phyloP scores from a whole-genome alignment of 1,139 yeast species.

The Pichiaceae sp. region DNA sequence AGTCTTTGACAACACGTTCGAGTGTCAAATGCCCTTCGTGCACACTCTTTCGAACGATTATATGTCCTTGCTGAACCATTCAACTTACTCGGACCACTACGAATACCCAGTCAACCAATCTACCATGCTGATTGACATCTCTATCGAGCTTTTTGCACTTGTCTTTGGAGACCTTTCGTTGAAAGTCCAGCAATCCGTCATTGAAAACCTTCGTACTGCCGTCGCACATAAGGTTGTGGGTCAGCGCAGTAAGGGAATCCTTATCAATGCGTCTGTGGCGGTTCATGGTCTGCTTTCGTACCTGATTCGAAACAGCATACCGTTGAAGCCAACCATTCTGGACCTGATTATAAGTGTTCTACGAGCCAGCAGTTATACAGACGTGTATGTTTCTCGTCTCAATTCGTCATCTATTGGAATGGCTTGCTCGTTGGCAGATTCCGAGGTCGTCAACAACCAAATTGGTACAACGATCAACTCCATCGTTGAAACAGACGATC shows the following conservation, averaged over 20 bases:
- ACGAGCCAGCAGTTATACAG: slow-evolving; percentile 34
- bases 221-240: slow-evolving; percentile 27
- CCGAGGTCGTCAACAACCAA: slow-evolving; percentile 34
- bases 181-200: slow-evolving; percentile 76
- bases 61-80: slow-evolving; percentile 19
- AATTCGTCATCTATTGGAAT: slow-evolving; percentile 68
- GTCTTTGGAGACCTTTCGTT: slow-evolving; percentile 68
- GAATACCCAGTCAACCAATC: slow-evolving; percentile 22
- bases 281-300: slow-evolving; percentile 47
- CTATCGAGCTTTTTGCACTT: slow-evolving; percentile 67
- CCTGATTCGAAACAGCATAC: slow-evolving; percentile 19
- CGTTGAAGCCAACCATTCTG: slow-evolving; percentile 39
- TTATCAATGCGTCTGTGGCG: slow-evolving; percentile 56
- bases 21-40: slow-evolving; percentile 2
- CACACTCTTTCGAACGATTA: slow-evolving; percentile 6
- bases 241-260: slow-evolving; percentile 39
- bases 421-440: slow-evolving; percentile 33
- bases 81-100: slow-evolving; percentile 19
- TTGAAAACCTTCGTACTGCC: slow-evolving; percentile 68
- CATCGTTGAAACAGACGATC: slow-evolving; percentile 53
- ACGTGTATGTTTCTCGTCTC: slow-evolving; percentile 33
- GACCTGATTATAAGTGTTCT: slow-evolving; percentile 50
- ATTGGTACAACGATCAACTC: slow-evolving; percentile 49
- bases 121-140: slow-evolving; percentile 61
- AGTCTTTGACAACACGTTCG: slow-evolving; percentile 29